Base-by-base conservation (phyloP, 148 eudicot genomes). In the Oxyria digyna region DNA sequence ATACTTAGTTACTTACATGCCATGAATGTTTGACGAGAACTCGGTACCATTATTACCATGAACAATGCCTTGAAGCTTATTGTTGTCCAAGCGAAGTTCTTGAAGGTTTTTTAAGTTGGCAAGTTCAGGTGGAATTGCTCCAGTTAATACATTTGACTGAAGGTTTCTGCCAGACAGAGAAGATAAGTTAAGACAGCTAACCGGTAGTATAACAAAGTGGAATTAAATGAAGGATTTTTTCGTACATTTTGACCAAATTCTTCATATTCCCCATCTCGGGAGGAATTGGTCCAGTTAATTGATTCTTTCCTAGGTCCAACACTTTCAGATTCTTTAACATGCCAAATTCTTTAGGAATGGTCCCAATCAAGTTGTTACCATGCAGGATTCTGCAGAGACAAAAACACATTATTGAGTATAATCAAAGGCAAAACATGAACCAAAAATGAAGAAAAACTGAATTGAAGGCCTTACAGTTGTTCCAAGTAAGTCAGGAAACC, bases 231-330 rank as follows among this genome's bases (percentile, higher is more conserved):
- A 59, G 35, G 65, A 15, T 4, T 29, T 26, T 59, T 78, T n/a
- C n/a, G 43, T 83, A 88, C 99, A 94, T 78, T 75, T 78, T 91
- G 73, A 70, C 42, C 41, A 94, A 74, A 79, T 69, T 85, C 21
- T 71, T 73, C 37, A 91, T 77, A 72, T 84, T 91, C 50, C 97
- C 96, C 26, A 94, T 65, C 78, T 88, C 87, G 18, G 70, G 83
- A 54, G 99, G 97, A 75, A 94, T 88, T 26, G 87, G 80, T 62
- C 99, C 97, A 5, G 83, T 68, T 49, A 94, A 76, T 71, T 81
- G 84, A 72, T 94, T 94, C 42, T 38, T 80, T 71, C 97, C 92
- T 57, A 94, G 81, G 87, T 94, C 99, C 85, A 94, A 83, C 69
- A 78, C 82, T 77, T 67, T 72, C 69, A 94, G 87, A 62, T 67